Evolutionary conservation across 1,139 yeast species (phyloP).

Genomic region (Saccharomyces pastorianus): DNA sequence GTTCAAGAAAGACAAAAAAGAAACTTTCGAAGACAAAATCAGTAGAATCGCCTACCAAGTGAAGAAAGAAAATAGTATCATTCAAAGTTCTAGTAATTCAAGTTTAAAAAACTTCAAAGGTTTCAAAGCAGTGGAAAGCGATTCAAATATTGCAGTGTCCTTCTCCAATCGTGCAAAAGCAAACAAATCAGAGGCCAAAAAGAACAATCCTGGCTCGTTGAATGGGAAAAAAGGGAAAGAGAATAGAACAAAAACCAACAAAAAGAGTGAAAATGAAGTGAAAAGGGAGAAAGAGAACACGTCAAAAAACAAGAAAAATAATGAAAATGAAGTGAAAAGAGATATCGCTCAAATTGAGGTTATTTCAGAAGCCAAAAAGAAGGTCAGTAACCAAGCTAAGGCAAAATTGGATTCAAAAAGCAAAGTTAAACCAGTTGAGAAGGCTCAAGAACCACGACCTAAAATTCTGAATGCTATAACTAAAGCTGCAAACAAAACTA

Average conservation of each 20-base stretch:
- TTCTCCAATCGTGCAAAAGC: not conserved
- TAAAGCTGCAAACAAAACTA: not conserved
- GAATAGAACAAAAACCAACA: not conserved
- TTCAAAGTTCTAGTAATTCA: constrained; percentile 24
- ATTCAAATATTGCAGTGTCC: not conserved
- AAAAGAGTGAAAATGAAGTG: not conserved
- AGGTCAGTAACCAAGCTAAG: not conserved
- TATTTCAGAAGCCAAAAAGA: not conserved
- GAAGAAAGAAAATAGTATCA: constrained; percentile 22
- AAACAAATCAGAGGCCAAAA: not conserved
- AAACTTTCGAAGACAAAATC: constrained; percentile 19
- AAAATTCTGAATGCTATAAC: not conserved
- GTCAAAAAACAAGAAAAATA: not conserved
- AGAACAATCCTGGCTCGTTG: not conserved
- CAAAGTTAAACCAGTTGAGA: not conserved
- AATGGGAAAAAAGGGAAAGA: not conserved
- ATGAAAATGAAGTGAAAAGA: not conserved
- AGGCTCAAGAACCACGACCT: not conserved
- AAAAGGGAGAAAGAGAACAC: not conserved
- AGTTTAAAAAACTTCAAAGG: constrained; percentile 31
- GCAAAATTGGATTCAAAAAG: not conserved
- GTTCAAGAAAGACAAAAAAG: constrained; percentile 14
- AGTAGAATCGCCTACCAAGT: constrained; percentile 20
- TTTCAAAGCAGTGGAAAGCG: constrained; percentile 15
- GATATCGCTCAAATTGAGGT: not conserved